Conservation (phyloP, 2,329 filamentous ascomycete genomes). For the Verticillium klebahnii region DNA sequence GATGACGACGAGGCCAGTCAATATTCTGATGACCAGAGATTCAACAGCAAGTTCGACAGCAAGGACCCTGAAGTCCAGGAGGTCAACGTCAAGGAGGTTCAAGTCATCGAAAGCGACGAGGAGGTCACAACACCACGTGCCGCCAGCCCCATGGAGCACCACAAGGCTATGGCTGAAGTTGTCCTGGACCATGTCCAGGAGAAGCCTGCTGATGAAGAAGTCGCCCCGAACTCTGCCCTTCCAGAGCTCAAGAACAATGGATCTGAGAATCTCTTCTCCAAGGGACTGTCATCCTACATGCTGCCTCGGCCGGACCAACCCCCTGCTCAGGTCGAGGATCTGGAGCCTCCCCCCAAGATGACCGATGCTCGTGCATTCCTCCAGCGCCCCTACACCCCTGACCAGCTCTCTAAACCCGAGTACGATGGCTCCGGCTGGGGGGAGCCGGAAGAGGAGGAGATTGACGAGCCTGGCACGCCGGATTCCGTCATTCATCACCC, state of each 20-base stretch:
- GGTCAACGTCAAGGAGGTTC: slow-evolving; percentile 6
- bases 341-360: slow-evolving; percentile 23
- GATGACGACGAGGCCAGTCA: slow-evolving; percentile 52
- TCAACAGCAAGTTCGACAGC: not conserved
- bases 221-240: slow-evolving; percentile 15
- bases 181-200: slow-evolving; percentile 9
- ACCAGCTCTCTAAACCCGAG: slow-evolving; percentile 52
- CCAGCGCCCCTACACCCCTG: slow-evolving; percentile 45
- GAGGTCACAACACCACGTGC: slow-evolving; percentile 47
- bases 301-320: slow-evolving; percentile 35
- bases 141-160: slow-evolving; percentile 27
- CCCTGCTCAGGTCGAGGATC: slow-evolving; percentile 21
- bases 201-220: slow-evolving; percentile 8
- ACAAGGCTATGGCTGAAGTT: not conserved
- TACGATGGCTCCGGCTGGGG: slow-evolving; percentile 62
- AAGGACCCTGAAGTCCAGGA: slow-evolving; percentile 2
- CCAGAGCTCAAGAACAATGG: slow-evolving; percentile 30
- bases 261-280: slow-evolving; percentile 33
- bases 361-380: slow-evolving; percentile 28
- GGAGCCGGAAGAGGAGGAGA: slow-evolving; percentile 47
- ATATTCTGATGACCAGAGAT: slow-evolving; percentile 39
- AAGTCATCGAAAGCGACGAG: slow-evolving; percentile 29
- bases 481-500: slow-evolving; percentile 87
- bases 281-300: slow-evolving; percentile 42
- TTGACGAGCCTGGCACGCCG: slow-evolving; percentile 67